phyloP scores from a whole-genome alignment of 2,329 filamentous ascomycete genomes.

The Diaporthe eres region DNA sequence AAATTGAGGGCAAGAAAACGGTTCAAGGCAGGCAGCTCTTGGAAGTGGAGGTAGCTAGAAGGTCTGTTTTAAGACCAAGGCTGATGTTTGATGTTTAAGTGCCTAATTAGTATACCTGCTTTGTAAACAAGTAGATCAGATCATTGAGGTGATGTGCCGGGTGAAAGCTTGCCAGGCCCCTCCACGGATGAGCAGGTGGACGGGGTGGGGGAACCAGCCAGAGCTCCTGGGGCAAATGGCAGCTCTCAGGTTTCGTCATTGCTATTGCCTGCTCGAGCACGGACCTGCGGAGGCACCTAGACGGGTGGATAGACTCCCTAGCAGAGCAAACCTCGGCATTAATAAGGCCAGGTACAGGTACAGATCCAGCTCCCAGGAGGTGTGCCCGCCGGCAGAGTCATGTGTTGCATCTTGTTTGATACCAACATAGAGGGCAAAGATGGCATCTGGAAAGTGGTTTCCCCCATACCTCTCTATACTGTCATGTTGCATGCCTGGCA shows the following conservation, averaged over 20 bases:
- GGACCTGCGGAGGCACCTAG: constrained; percentile 22
- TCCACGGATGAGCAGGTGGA: not conserved
- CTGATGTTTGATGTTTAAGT: constrained; percentile 6
- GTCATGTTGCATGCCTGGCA: not conserved
- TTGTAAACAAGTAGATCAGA: constrained; percentile 12
- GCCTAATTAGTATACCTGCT: not conserved
- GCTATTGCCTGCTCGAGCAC: constrained; percentile 40
- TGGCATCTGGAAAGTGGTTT: too few relatives aligned
- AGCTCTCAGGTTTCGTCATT: constrained; percentile 37
- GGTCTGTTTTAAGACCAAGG: not conserved
- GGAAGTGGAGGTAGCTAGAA: constrained; percentile 4
- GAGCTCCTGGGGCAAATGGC: constrained; percentile 16
- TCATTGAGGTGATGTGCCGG: not conserved
- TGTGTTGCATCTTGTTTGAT: not conserved
- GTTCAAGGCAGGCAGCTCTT: not conserved
- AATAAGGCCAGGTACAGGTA: not conserved
- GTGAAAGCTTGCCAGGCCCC: constrained; percentile 7
- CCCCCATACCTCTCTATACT: not conserved
- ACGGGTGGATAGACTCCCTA: not conserved
- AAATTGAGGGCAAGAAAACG: not conserved
- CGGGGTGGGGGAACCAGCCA: constrained; percentile 9
- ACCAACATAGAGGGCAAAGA: not conserved
- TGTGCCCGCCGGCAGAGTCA: not conserved
- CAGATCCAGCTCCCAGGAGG: not conserved
- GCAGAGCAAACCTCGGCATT: not conserved